A percentile compares a stretch with the other conserved stretches of the same genome.
phyloP scores from a whole-genome alignment of 2,329 filamentous ascomycete genomes.

The Botrytis hyacinthi region DNA sequence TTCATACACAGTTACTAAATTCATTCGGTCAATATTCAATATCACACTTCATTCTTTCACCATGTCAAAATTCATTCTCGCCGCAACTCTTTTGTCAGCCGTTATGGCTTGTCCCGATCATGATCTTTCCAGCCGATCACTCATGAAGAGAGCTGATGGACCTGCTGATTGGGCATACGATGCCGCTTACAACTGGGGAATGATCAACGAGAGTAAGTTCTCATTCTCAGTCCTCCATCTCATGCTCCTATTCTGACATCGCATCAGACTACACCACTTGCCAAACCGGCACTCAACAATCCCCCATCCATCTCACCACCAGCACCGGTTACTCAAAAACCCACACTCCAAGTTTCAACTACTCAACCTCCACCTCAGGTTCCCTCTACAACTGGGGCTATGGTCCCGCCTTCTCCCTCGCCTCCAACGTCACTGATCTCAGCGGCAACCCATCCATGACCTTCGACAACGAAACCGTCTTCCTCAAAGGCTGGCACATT shows the following conservation, averaged over 20 bases:
- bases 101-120: slow-evolving; percentile 31
- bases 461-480: slow-evolving; percentile 48
- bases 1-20: not conserved
- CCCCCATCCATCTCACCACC: slow-evolving; percentile 46
- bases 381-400: slow-evolving; percentile 51
- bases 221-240: not conserved
- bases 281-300: slow-evolving; percentile 51
- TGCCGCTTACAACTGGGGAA: slow-evolving; percentile 44
- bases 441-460: slow-evolving; percentile 43
- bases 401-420: slow-evolving; percentile 46
- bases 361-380: slow-evolving; percentile 40
- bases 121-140: slow-evolving; percentile 20
- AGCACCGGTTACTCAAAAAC: slow-evolving; percentile 42
- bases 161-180: slow-evolving; percentile 39
- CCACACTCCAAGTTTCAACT: slow-evolving; percentile 46
- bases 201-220: slow-evolving; percentile 36
- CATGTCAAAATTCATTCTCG: slow-evolving; percentile 16
- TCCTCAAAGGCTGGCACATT: slow-evolving; percentile 51
- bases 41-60: not conserved
- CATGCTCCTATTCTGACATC: not conserved
- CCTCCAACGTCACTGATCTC: slow-evolving; percentile 35
- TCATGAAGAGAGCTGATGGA: slow-evolving; percentile 22
- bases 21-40: not conserved
- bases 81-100: slow-evolving; percentile 17
- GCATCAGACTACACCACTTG: slow-evolving; percentile 44